These are phyloP conservation scores for Hansenula lynferdii DNA, from an alignment of 1,139 yeast genomes.

Conservation along the genomic window DNA sequence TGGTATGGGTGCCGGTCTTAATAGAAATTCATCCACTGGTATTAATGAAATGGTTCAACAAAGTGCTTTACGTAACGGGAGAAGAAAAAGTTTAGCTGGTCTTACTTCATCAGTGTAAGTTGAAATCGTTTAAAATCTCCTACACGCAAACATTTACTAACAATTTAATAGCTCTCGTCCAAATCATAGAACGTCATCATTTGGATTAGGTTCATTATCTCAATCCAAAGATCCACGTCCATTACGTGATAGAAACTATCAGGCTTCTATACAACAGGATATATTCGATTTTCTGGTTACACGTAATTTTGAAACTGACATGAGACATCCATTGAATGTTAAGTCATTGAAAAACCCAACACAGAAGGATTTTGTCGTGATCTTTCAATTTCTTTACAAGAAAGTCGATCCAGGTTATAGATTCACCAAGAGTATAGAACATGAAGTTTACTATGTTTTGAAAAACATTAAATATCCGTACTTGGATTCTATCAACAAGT, in stretches of 20 bases:
- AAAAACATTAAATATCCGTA: conserved; percentile 74
- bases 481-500: conserved; percentile 71
- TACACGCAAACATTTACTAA: neutral
- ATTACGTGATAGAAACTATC: conserved; percentile 66
- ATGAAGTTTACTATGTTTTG: conserved; percentile 67
- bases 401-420: conserved; percentile 76
- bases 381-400: conserved; percentile 76
- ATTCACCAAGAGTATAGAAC: conserved; percentile 65
- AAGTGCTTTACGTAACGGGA: conserved; percentile 17
- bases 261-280: conserved; percentile 57
- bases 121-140: too few relatives aligned
- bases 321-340: conserved; percentile 62
- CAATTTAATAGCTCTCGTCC: conserved; percentile 7
- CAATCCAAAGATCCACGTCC: conserved; percentile 65
- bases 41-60: conserved; percentile 23
- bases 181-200: conserved; percentile 16
- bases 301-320: conserved; percentile 68
- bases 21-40: conserved; percentile 20
- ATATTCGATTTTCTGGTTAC: conserved; percentile 58
- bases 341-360: conserved; percentile 75
- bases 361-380: conserved; percentile 75
- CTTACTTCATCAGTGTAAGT: conserved; percentile 7
- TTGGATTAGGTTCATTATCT: conserved; percentile 17
- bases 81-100: conserved; percentile 19
- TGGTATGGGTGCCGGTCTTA: conserved; percentile 5